Conservation (phyloP, 306 rosid species). For the Abrus pulchellus region DNA sequence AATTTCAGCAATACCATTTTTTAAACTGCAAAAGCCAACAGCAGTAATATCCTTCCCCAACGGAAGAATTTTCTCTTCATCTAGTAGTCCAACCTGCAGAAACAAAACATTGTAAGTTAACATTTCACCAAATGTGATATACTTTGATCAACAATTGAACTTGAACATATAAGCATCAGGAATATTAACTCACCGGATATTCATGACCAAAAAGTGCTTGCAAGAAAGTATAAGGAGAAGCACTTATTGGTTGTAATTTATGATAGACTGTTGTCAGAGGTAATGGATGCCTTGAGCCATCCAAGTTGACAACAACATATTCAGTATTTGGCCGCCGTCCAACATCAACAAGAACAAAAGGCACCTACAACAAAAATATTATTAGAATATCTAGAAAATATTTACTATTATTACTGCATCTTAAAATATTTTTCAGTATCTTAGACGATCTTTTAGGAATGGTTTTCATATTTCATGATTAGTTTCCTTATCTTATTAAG, state of each 20-base stretch:
- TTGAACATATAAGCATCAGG: slow-evolving; percentile 5
- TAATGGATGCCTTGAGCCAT: slow-evolving; percentile 77
- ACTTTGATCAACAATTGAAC: slow-evolving; percentile 18
- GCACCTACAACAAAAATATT: slow-evolving; percentile 63
- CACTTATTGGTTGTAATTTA: slow-evolving; percentile 71
- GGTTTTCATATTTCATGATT: background rate
- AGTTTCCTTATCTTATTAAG: background rate
- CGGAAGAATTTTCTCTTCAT: slow-evolving; percentile 91
- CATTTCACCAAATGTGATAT: slow-evolving; percentile 40
- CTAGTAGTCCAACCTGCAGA: slow-evolving; percentile 85
- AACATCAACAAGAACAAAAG: slow-evolving; percentile 81
- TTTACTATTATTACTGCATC: slow-evolving; percentile 17
- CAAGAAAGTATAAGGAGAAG: slow-evolving; percentile 79
- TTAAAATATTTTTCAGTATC: background rate
- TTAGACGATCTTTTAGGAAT: background rate
- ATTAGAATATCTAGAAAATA: slow-evolving; percentile 24
- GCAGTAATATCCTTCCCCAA: slow-evolving; percentile 84
- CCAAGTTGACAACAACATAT: slow-evolving; percentile 70
- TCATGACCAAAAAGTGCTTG: slow-evolving; percentile 82
- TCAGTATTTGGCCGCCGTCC: slow-evolving; percentile 53
- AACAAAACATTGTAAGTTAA: slow-evolving; percentile 35
- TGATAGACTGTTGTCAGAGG: slow-evolving; percentile 89
- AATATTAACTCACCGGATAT: slow-evolving; percentile 77
- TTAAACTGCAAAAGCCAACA: slow-evolving; percentile 76
- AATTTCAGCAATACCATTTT: slow-evolving; percentile 74